These are phyloP conservation scores for Paramecium primaurelia DNA, from an alignment of 73 alveolate species.

Conservation along the genomic window DNA sequence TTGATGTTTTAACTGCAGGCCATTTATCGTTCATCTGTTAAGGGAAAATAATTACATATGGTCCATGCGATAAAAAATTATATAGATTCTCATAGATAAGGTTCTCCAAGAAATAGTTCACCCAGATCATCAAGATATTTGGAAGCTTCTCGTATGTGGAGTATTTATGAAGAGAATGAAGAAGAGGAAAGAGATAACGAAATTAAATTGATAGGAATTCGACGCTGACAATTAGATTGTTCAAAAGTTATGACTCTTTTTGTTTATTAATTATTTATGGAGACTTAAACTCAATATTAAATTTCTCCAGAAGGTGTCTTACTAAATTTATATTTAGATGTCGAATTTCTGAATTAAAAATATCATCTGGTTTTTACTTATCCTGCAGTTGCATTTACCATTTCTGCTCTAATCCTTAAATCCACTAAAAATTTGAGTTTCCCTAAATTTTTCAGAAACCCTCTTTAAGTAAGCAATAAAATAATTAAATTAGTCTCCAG, in stretches of 20 bases:
- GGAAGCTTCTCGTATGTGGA: conserved; percentile 13
- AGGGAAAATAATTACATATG: neutral
- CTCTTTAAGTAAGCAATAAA: neutral
- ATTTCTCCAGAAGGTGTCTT: neutral
- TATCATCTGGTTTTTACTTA: neutral
- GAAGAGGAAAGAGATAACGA: conserved; percentile 1
- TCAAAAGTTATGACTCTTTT: neutral
- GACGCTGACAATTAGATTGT: neutral
- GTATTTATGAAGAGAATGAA: conserved; percentile 9
- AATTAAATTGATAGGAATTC: neutral
- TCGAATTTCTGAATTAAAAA: neutral
- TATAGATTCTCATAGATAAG: neutral
- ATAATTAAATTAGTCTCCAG: neutral
- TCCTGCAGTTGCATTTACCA: neutral
- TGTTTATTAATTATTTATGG: conserved; percentile 20
- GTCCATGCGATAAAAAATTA: neutral
- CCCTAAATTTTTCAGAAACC: neutral
- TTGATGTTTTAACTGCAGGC: neutral
- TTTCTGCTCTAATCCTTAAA: neutral
- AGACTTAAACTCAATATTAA: neutral
- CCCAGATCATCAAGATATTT: conserved; percentile 13
- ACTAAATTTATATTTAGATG: neutral
- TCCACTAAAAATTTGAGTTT: neutral
- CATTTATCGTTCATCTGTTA: neutral
- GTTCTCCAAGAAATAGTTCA: conserved; percentile 18